These are phyloP conservation scores for Ustilago sp. DNA, from an alignment of 1,284 basidiomycete species.

Conservation along the genomic window DNA sequence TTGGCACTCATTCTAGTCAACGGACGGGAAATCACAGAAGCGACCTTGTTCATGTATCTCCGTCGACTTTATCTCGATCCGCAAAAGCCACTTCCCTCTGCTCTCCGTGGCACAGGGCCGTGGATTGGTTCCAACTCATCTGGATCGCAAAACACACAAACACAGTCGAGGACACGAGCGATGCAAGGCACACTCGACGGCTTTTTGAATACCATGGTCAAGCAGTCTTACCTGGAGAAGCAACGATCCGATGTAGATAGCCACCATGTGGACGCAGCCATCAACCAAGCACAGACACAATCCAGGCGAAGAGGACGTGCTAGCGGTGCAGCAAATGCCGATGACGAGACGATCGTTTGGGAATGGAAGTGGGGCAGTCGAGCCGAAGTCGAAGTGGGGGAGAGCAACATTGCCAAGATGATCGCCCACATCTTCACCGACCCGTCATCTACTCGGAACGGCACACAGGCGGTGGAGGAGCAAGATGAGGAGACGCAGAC, in stretches of 20 bases:
- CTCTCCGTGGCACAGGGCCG: constrained; percentile 36
- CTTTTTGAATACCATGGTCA: constrained; percentile 48
- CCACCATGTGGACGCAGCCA: constrained; percentile 29
- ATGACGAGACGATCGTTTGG: constrained; percentile 53
- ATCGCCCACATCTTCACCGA: constrained; percentile 56
- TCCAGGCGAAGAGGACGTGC: constrained; percentile 24
- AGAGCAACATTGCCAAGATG: constrained; percentile 62
- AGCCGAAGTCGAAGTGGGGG: constrained; percentile 65
- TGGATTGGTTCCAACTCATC: constrained; percentile 8
- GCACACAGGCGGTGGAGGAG: constrained; percentile 19
- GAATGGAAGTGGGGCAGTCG: constrained; percentile 69
- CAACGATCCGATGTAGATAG: constrained; percentile 33
- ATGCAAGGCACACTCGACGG: constrained; percentile 49
- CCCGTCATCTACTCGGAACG: constrained; percentile 26
- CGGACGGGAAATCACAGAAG: constrained; percentile 65
- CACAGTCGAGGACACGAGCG: constrained; percentile 29
- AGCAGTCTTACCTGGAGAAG: constrained; percentile 66
- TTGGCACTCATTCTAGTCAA: constrained; percentile 68
- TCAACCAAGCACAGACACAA: constrained; percentile 28
- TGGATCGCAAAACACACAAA: constrained; percentile 43
- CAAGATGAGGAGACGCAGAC: constrained; percentile 38
- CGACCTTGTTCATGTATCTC: constrained; percentile 34
- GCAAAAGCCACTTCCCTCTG: constrained; percentile 28
- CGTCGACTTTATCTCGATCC: constrained; percentile 33
- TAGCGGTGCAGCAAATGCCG: constrained; percentile 20